phyloP scores from a whole-genome alignment of 176 grass and related monocot species.

The Oryza officinalis region DNA sequence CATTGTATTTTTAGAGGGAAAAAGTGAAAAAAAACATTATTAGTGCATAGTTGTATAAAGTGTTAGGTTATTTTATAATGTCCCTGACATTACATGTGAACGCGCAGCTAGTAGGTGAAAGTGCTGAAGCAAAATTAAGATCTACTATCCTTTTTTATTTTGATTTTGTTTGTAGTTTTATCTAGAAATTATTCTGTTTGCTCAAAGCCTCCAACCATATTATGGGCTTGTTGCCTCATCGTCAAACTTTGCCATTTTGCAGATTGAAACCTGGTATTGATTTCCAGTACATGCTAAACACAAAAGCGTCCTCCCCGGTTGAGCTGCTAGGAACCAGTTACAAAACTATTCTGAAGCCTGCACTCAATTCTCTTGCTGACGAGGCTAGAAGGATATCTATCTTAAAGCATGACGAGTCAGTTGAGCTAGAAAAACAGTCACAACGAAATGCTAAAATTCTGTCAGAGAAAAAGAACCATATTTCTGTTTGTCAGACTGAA shows the following conservation, averaged over 20 bases:
- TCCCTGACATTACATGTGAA: not conserved
- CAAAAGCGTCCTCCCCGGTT: constrained; percentile 65
- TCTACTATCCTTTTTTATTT: not conserved
- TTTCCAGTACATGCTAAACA: constrained; percentile 75
- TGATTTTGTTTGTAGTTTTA: constrained; percentile 19
- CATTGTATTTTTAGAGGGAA: not conserved
- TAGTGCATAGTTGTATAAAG: not conserved
- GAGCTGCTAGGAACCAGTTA: constrained; percentile 68
- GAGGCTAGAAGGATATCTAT: constrained; percentile 52
- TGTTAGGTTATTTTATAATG: not conserved
- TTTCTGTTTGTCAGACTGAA: constrained; percentile 55
- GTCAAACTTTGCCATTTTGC: constrained; percentile 27
- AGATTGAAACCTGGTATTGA: constrained; percentile 74
- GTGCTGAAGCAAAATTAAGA: constrained; percentile 1
- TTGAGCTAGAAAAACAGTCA: constrained; percentile 55
- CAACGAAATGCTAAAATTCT: constrained; percentile 61
- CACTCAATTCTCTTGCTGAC: constrained; percentile 52
- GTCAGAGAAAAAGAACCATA: constrained; percentile 53
- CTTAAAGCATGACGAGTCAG: constrained; percentile 61
- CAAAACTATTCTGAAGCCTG: constrained; percentile 71
- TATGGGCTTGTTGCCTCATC: not conserved
- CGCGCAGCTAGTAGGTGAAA: not conserved
- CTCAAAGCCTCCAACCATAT: not conserved
- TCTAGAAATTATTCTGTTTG: not conserved
- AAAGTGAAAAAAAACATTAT: not conserved